Base-by-base conservation (phyloP, 805 yeast species). In the Candida odintsovae region DNA sequence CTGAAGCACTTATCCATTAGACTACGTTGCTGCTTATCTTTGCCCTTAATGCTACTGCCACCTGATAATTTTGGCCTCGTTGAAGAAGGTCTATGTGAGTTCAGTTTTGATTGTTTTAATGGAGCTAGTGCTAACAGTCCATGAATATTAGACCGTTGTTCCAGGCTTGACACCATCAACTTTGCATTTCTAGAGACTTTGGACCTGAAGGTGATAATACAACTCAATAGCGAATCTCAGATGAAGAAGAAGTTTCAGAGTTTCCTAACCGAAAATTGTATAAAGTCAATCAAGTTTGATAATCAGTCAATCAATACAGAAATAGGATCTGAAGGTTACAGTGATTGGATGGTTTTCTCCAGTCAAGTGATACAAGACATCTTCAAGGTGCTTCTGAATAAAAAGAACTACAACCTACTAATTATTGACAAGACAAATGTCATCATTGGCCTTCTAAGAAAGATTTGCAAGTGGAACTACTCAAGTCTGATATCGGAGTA, bases 51-150 rank as follows among this genome's bases (percentile, higher is more conserved):
- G 97, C 71, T 90, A 28, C 87, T 90, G 0, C 95, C 96, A 1
- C 98, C 99, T 1, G 92, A 89, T 42, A 87, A 86, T 61, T 94
- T 86, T 68, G 96, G 96, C 0, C 72, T 89, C 26, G 97, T 90
- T 4, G 97, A 94, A 65, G 82, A 83, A 22, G 95, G 95, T 0
- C 69, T 92, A 1, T 84, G 73, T 67, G 50, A 31, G 71, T 58
- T 12, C 5, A 43, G 10, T 6, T 11, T 9, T 2, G n/a, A 4
- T 7, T 23, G 36, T 6, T 25, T 12, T 18, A 3, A 11, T 25
- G n/a, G n/a, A 13, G n/a, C 11, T 28, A 28, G n/a, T 28, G n/a
- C n/a, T 28, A 28, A 28, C 31, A 28, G 31, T 28, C n/a, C n/a
- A 4, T 28, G 11, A 28, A 12, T 4, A 13, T n/a, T 35, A 68